Conservation (phyloP, 257 asterid species). For the Cinchona pubescens region DNA sequence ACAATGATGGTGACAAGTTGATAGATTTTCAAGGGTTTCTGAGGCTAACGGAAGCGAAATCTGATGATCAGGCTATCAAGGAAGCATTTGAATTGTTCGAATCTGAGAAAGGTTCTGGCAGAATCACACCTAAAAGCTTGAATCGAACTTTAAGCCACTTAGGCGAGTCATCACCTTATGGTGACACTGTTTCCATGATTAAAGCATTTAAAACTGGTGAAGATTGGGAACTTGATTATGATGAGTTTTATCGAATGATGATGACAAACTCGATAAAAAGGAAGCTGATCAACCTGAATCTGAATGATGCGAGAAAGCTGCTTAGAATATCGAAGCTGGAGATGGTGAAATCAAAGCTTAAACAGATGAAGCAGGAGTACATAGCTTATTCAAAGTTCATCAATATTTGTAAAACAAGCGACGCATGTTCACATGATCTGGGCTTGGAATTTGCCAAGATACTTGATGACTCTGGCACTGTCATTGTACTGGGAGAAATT, state of each 20-base stretch:
- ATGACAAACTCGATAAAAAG: too few species aligned
- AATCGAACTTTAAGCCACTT: slow-evolving; percentile 38
- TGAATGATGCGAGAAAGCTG: too few species aligned
- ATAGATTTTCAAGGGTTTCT: slow-evolving; percentile 35
- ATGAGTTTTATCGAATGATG: too few species aligned
- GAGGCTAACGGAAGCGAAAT: slow-evolving; percentile 25
- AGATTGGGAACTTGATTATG: slow-evolving; percentile 31
- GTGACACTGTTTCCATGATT: slow-evolving; percentile 45
- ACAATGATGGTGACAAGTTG: slow-evolving; percentile 24
- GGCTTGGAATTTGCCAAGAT: slow-evolving; percentile 43
- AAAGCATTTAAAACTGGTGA: slow-evolving; percentile 39
- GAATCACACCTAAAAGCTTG: slow-evolving; percentile 48
- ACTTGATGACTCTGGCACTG: slow-evolving; percentile 76
- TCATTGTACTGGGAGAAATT: slow-evolving; percentile 61
- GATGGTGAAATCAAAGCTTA: too few species aligned
- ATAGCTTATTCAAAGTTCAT: too few species aligned
- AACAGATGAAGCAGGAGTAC: too few species aligned
- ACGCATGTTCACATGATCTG: too few species aligned
- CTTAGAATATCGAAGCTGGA: too few species aligned
- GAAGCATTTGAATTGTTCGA: slow-evolving; percentile 46
- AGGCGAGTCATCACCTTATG: slow-evolving; percentile 44
- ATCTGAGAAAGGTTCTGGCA: slow-evolving; percentile 44
- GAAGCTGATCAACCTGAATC: too few species aligned
- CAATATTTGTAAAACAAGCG: too few species aligned
- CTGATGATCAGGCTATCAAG: slow-evolving; percentile 18